Conservation (phyloP, 2,329 filamentous ascomycete genomes). For the Cercospora janseana region DNA sequence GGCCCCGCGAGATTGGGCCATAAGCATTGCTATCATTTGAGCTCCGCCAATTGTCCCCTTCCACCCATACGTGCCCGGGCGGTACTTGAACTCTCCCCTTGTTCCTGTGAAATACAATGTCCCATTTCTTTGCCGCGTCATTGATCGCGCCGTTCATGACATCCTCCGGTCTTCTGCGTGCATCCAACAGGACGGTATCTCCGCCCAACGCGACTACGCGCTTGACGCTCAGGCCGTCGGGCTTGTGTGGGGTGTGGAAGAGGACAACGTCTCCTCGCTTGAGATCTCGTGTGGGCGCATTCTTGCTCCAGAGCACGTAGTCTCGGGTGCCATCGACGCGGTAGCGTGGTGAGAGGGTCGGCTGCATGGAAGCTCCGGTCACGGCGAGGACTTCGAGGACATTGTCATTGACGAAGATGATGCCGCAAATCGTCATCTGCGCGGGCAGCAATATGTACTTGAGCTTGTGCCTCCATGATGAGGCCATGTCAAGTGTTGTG, state of each 20-base stretch:
- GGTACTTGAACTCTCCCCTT: constrained; percentile 61
- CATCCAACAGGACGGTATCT: constrained; percentile 66
- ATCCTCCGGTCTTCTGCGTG: constrained; percentile 37
- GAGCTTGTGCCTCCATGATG: constrained; percentile 4
- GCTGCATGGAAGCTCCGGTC: constrained; percentile 46
- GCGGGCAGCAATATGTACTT: constrained; percentile 18
- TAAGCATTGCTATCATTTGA: constrained; percentile 86
- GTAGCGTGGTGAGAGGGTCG: constrained; percentile 45
- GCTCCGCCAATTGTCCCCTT: constrained; percentile 76
- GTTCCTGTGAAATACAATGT: constrained; percentile 24
- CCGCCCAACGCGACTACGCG: constrained; percentile 77
- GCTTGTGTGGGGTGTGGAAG: constrained; percentile 59
- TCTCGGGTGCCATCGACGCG: constrained; percentile 43
- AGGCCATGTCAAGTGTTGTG: not conserved
- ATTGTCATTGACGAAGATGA: constrained; percentile 43
- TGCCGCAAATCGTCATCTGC: constrained; percentile 12
- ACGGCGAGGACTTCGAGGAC: constrained; percentile 41
- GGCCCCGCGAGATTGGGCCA: constrained; percentile 64
- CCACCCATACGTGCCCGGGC: constrained; percentile 87
- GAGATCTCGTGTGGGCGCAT: constrained; percentile 31
- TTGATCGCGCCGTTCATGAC: constrained; percentile 38
- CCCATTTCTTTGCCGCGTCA: constrained; percentile 32
- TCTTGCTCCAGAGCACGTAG: constrained; percentile 40
- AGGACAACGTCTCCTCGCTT: constrained; percentile 46
- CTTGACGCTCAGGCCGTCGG: constrained; percentile 72